Percentiles rank a stretch among this genome's conserved stretches.
These are phyloP conservation scores for Microstroma glucosiphilum DNA, from an alignment of 1,284 basidiomycete genomes.

Conservation along the genomic window DNA sequence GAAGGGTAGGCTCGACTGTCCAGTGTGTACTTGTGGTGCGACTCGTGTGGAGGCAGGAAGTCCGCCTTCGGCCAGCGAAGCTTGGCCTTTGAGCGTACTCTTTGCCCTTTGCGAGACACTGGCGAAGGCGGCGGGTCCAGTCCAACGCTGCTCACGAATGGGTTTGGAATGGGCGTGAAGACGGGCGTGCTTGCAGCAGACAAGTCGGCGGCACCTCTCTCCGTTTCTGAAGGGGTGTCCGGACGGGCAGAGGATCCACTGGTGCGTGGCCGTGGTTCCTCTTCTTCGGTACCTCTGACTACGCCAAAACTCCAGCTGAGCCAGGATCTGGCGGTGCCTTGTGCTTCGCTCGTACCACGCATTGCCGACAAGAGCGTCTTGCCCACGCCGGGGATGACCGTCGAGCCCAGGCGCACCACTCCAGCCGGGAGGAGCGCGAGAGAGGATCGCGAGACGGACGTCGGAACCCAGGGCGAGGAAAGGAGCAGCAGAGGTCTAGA, in stretches of 20 bases:
- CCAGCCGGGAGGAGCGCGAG: neutral
- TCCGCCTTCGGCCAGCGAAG: neutral
- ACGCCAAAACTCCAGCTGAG: neutral
- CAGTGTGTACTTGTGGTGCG: neutral
- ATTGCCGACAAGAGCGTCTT: neutral
- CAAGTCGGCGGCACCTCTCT: neutral
- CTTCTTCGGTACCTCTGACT: neutral
- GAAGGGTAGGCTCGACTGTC: neutral
- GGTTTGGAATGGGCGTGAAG: neutral
- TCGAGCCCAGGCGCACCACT: neutral
- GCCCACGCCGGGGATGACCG: neutral
- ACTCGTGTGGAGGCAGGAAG: constrained; percentile 1
- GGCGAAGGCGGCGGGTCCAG: neutral
- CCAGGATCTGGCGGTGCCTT: neutral
- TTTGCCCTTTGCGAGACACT: neutral
- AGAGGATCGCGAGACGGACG: constrained; percentile 1
- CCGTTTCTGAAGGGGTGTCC: neutral
- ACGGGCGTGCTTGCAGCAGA: neutral
- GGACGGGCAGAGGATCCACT: neutral
- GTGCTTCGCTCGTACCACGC: neutral
- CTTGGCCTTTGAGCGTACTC: neutral
- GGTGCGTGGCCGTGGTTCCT: neutral
- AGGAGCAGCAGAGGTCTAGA: neutral
- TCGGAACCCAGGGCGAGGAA: constrained; percentile 5
- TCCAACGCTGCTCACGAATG: neutral